Conservation (phyloP, 495 filamentous ascomycete species). For the Chaetomium fimeti region DNA sequence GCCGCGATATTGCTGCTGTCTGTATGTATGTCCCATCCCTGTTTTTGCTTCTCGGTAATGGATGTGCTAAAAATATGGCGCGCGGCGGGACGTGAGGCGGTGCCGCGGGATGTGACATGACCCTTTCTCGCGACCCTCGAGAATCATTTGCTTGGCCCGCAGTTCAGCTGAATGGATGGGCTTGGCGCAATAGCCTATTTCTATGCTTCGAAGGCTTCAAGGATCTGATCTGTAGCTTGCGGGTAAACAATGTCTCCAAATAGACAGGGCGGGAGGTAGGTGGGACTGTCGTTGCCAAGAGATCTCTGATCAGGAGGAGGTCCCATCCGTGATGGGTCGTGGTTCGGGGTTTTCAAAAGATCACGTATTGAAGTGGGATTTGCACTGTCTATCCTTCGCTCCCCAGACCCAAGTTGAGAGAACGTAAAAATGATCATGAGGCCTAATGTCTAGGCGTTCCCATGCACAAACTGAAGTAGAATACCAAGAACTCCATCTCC, state of each 20-base stretch:
- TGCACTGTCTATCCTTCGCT: not conserved
- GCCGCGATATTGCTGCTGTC: not conserved
- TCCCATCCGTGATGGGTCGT: no score
- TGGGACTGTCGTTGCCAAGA: not conserved
- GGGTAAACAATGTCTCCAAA: not conserved
- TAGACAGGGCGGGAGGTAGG: not conserved
- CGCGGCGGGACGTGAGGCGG: not conserved
- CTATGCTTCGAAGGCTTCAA: not conserved
- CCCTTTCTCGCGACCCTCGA: not conserved
- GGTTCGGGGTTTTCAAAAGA: not conserved
- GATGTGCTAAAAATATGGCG: slow-evolving; percentile 12
- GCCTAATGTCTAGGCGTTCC: not conserved
- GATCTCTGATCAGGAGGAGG: no score
- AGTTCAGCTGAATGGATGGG: not conserved
- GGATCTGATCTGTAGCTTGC: not conserved
- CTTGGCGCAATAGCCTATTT: not conserved
- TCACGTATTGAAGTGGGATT: slow-evolving; percentile 9
- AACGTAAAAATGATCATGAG: not conserved
- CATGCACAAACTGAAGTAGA: not conserved
- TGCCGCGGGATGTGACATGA: slow-evolving; percentile 1
- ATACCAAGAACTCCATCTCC: not conserved
- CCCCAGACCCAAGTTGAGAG: not conserved
- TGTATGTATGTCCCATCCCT: not conserved
- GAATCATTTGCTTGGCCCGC: not conserved
- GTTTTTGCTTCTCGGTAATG: slow-evolving; percentile 4